Percentiles rank a stretch among this genome's conserved stretches.
These are phyloP conservation scores for Trichosporon faecale DNA, from an alignment of 1,284 basidiomycete genomes.

Conservation along the genomic window DNA sequence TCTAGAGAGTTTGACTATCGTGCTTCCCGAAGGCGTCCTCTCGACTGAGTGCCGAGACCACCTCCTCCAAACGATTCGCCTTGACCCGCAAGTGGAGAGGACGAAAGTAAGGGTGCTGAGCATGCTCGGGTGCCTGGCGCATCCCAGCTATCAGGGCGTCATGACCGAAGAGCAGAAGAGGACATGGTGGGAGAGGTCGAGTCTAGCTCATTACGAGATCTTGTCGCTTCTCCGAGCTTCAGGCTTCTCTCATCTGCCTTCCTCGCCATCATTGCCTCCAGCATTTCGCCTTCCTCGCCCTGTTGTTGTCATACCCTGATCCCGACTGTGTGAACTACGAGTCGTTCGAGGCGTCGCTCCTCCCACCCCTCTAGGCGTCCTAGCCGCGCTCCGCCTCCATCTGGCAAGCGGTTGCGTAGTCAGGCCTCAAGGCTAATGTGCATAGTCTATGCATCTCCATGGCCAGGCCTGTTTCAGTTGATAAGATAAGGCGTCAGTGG, in stretches of 20 bases:
- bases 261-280: no score
- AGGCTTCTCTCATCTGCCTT: no score
- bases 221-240: no score
- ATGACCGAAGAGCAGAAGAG: background rate
- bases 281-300: no score
- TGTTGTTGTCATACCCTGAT: no score
- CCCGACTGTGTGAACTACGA: no score
- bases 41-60: background rate
- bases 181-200: background rate
- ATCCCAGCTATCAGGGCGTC: background rate
- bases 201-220: background rate
- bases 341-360: no score
- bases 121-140: background rate
- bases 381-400: no score
- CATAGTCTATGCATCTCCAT: background rate
- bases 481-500: background rate
- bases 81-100: background rate
- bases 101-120: background rate
- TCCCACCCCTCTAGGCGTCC: no score
- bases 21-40: background rate
- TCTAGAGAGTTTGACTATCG: background rate
- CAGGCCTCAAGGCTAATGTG: no score
- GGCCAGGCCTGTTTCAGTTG: background rate
- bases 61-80: background rate
- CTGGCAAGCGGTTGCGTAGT: no score